These are phyloP conservation scores for Umbellularia californica DNA, from an alignment of 164 flowering plant species.

Conservation along the genomic window DNA sequence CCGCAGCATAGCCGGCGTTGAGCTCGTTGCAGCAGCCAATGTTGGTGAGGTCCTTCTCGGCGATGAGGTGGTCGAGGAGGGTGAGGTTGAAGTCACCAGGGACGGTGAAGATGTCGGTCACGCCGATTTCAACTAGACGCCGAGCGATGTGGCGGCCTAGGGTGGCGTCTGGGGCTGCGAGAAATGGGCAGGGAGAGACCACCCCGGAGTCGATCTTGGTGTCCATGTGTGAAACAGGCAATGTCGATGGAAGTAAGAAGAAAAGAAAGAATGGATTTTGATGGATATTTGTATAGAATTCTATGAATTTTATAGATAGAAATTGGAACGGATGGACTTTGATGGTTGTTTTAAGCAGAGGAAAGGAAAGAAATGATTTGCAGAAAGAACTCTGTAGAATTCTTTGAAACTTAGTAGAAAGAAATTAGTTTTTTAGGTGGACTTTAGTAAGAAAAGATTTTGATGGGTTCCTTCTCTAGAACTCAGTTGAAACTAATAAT, in stretches of 20 bases:
- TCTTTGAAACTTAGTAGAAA: too few species aligned
- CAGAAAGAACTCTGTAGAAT: too few species aligned
- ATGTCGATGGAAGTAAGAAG: too few species aligned
- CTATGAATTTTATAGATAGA: too few species aligned
- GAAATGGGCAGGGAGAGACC: slow-evolving; percentile 17
- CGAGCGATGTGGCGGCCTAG: slow-evolving; percentile 91
- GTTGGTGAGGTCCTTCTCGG: slow-evolving; percentile 65
- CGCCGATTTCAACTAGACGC: slow-evolving; percentile 75
- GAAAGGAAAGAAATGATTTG: too few species aligned
- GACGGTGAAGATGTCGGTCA: slow-evolving; percentile 72
- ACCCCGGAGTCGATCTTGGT: slow-evolving; percentile 11
- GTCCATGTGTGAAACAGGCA: slow-evolving; percentile 6
- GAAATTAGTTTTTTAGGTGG: too few species aligned
- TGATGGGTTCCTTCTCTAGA: too few species aligned
- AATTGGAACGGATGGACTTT: too few species aligned
- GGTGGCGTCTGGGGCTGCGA: slow-evolving; percentile 37
- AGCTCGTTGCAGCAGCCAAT: slow-evolving; percentile 97
- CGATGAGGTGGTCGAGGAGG: slow-evolving; percentile 74
- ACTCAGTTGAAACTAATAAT: too few species aligned
- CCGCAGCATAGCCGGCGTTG: slow-evolving; percentile 96
- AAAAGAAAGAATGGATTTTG: too few species aligned
- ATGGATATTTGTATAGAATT: not conserved
- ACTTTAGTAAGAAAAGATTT: too few species aligned
- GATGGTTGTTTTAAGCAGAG: too few species aligned
- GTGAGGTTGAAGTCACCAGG: slow-evolving; percentile 95